Evolutionary conservation across 139 green algal genomes (phyloP).

Genomic region (Coccomyxa sp.): DNA sequence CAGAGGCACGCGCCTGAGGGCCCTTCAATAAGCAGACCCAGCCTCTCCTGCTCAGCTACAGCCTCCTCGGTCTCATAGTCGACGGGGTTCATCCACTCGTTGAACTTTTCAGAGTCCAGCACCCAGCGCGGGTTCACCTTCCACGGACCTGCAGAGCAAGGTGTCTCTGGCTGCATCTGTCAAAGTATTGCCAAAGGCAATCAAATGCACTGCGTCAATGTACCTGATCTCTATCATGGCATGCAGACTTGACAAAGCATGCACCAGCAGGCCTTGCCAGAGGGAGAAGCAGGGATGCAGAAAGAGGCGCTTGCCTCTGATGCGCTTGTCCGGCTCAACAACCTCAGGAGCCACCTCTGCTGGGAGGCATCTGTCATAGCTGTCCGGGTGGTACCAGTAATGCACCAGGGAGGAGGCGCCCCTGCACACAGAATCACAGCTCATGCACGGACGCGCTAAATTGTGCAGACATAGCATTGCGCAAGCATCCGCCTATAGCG

Average conservation of each 20-base stretch:
- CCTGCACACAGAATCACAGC: no score
- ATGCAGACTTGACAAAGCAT: no score
- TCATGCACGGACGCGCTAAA: neutral
- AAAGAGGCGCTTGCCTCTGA: neutral
- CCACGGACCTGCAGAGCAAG: slow-evolving; percentile 32
- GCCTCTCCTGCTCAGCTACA: slow-evolving; percentile 20
- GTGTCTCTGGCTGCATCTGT: no score
- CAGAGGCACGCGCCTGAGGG: neutral
- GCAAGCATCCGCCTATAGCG: no score
- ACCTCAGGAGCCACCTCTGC: slow-evolving; percentile 34
- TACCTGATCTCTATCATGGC: no score
- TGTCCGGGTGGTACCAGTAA: slow-evolving; percentile 81
- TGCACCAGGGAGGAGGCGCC: slow-evolving; percentile 56
- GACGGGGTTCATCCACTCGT: slow-evolving; percentile 90
- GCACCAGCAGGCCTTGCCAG: no score
- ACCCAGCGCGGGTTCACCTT: slow-evolving; percentile 73
- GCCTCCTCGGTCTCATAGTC: slow-evolving; percentile 75
- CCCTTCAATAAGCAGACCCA: neutral
- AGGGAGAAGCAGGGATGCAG: neutral
- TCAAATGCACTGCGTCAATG: no score
- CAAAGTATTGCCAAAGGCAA: no score
- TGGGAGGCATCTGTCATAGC: slow-evolving; percentile 77
- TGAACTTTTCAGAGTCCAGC: slow-evolving; percentile 75
- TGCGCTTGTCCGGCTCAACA: slow-evolving; percentile 29
- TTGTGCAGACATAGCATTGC: neutral